Conservation (phyloP, 768 basidiomycete species). For the Holtermanniella nyarrowii region DNA sequence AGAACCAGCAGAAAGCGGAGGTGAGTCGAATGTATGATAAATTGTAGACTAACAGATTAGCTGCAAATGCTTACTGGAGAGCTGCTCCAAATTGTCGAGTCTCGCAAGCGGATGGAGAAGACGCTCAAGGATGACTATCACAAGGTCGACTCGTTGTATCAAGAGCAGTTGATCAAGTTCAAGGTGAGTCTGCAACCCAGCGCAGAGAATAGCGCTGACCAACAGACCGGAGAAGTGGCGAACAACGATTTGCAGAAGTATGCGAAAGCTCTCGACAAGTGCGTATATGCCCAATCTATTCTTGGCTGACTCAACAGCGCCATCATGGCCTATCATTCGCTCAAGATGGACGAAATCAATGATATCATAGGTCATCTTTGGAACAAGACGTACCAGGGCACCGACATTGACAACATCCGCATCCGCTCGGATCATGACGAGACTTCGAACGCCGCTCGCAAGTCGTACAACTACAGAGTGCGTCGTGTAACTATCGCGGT, state of each 20-base stretch:
- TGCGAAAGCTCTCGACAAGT: slow-evolving; percentile 94
- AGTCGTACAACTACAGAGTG: slow-evolving; percentile 91
- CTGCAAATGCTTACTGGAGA: slow-evolving; percentile 81
- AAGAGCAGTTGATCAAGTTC: slow-evolving; percentile 83
- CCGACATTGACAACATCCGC: slow-evolving; percentile 95
- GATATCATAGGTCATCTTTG: slow-evolving; percentile 93
- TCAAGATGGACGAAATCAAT: slow-evolving; percentile 99
- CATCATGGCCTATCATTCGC: slow-evolving; percentile 93
- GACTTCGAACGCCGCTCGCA: slow-evolving; percentile 58
- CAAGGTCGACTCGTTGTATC: slow-evolving; percentile 72
- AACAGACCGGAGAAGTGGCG: slow-evolving; percentile 91
- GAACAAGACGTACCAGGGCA: slow-evolving; percentile 99
- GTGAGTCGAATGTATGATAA: slow-evolving; percentile 43
- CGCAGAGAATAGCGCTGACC: neutral
- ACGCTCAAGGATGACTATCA: slow-evolving; percentile 73
- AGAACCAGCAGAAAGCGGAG: slow-evolving; percentile 50
- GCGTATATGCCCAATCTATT: slow-evolving; percentile 28
- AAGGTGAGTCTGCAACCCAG: slow-evolving; percentile 51
- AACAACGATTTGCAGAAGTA: slow-evolving; percentile 97
- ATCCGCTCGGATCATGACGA: slow-evolving; percentile 91
- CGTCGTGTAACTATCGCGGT: slow-evolving; percentile 21
- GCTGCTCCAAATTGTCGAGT: slow-evolving; percentile 59
- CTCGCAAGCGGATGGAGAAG: slow-evolving; percentile 54
- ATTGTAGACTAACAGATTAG: neutral
- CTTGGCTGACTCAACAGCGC: slow-evolving; percentile 50